These are phyloP conservation scores for Ilex paraguariensis DNA, from an alignment of 305 asterid species.

Conservation along the genomic window DNA sequence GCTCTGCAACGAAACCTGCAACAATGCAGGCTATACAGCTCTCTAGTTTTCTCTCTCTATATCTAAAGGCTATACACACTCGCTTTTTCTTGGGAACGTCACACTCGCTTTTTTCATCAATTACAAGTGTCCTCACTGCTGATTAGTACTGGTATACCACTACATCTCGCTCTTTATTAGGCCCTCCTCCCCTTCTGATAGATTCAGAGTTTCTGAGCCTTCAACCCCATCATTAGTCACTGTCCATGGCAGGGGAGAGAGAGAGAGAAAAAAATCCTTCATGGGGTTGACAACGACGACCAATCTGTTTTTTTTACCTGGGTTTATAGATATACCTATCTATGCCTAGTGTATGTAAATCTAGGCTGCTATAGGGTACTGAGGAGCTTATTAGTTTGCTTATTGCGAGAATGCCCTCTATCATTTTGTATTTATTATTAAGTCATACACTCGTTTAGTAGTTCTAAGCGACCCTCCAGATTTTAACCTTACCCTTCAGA, in stretches of 20 bases:
- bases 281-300: conserved; percentile 41
- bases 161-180: neutral
- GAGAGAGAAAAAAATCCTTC: conserved; percentile 31
- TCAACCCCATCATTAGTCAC: conserved; percentile 41
- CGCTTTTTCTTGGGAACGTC: conserved; percentile 1
- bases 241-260: conserved; percentile 28
- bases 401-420: too few species aligned
- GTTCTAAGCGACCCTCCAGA: too few species aligned
- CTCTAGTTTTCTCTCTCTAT: conserved; percentile 18
- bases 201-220: conserved; percentile 21
- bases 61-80: conserved; percentile 4
- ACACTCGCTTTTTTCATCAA: neutral
- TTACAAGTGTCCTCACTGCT: conserved; percentile 7
- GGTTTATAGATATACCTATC: too few species aligned
- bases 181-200: too few species aligned
- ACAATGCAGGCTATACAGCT: conserved; percentile 18
- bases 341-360: too few species aligned
- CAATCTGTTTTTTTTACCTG: too few species aligned
- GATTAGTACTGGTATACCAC: conserved; percentile 2
- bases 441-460: too few species aligned
- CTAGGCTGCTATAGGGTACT: too few species aligned
- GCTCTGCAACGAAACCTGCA: conserved; percentile 55
- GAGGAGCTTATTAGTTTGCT: too few species aligned
- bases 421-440: too few species aligned
- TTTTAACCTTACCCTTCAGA: too few species aligned